Evolutionary conservation across 108 stramenopile species (phyloP), one percentile per base, ranked within the genome.

Genomic region (Stephanodiscus minutulus): DNA sequence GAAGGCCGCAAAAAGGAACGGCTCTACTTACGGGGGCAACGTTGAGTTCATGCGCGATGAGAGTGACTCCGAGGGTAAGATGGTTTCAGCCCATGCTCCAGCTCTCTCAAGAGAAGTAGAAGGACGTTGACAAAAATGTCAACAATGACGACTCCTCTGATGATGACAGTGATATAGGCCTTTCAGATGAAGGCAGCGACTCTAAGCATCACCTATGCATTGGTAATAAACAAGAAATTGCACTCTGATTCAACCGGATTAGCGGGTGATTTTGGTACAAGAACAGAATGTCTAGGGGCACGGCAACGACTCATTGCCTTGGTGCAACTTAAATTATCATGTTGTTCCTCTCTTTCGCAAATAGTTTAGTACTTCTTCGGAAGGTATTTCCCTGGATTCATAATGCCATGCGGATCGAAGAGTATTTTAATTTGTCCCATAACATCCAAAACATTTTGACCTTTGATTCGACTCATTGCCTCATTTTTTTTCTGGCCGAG

Each of bases 401-500:
- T 72, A 56, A 94, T 94, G 3, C 87, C 84, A 65, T 81, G 62
- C 3, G 89, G 91, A 70, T 94, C 93, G 74, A 94, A 91, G 50
- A 89, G 24, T 21, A 9, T 36, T 63, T 90, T 90, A 43, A 94
- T 41, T n/a, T 58, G 27, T 28, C 58, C 61, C 93, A 94, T 94
- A 0, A 79, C 58, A 20, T 73, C 65, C 64, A 94, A 61, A 7
- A 76, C 79, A 21, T 61, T 53, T 18, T 59, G 36, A 37, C 76
- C 78, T 52, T 89, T 89, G 52, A 84, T 69, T 46, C 70, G 58
- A 21, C 47, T 11, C 43, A 96, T 52, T 61, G 74, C 83, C 24
- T 82, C 61, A 41, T 84, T 68, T 72, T 99, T 99, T 68, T 85
- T 82, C 83, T 96, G 94, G 21, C 98, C 98, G 46, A 99, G 72